Evolutionary conservation across 768 basidiomycete genomes (phyloP).

Genomic region (Amanita rubescens): DNA sequence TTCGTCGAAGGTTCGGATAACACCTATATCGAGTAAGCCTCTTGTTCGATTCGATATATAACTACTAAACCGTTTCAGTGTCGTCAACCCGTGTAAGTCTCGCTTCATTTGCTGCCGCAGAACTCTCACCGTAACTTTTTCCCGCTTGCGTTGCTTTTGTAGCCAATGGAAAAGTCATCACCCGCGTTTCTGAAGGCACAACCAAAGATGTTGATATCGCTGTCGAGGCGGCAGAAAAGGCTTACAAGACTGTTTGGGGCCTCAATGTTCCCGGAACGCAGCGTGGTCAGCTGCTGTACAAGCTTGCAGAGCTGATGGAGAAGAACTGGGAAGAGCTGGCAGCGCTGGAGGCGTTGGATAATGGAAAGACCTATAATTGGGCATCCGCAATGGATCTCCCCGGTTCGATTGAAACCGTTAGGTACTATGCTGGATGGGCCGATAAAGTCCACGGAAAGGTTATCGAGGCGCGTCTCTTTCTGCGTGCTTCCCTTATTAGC

Average conservation of each 20-base stretch:
- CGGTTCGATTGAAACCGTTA: slow-evolving; percentile 40
- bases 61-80: slow-evolving; percentile 34
- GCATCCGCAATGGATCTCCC: slow-evolving; percentile 39
- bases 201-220: slow-evolving; percentile 70
- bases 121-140: too few relatives aligned
- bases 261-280: slow-evolving; percentile 43
- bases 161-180: slow-evolving; percentile 63
- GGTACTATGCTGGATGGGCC: slow-evolving; percentile 87
- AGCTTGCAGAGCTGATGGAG: slow-evolving; percentile 62
- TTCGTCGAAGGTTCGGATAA: slow-evolving; percentile 7
- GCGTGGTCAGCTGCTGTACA: slow-evolving; percentile 50
- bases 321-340: slow-evolving; percentile 54
- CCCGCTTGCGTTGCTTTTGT: too few relatives aligned
- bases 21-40: slow-evolving; percentile 5
- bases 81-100: slow-evolving; percentile 47
- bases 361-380: slow-evolving; percentile 31
- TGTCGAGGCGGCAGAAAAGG: slow-evolving; percentile 56
- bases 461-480: not conserved
- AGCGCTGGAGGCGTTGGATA: slow-evolving; percentile 69
- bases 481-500: too few relatives aligned
- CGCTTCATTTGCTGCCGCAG: not conserved
- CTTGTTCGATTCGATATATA: too few relatives aligned
- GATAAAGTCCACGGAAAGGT: slow-evolving; percentile 64
- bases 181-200: slow-evolving; percentile 51
- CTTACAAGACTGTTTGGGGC: slow-evolving; percentile 63